Evolutionary conservation across 768 basidiomycete species (phyloP).

Genomic region (Daedaleopsis nitida): DNA sequence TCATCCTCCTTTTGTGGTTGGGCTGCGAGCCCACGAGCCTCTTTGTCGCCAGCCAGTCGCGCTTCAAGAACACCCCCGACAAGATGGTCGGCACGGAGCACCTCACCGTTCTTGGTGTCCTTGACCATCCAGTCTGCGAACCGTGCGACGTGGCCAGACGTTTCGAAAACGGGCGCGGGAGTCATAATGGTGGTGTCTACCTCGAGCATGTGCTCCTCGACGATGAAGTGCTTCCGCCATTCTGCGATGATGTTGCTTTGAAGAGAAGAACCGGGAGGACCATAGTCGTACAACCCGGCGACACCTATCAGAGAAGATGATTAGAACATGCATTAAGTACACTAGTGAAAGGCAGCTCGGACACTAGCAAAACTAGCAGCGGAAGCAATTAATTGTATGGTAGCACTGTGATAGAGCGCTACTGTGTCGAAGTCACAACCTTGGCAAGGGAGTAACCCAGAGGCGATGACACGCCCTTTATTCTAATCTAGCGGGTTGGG

Average conservation of each 20-base stretch:
- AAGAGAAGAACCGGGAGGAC: constrained; percentile 92
- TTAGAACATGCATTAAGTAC: neutral
- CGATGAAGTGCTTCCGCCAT: constrained; percentile 98
- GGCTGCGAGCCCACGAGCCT: constrained; percentile 79
- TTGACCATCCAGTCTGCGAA: constrained; percentile 99
- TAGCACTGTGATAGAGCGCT: too few relatives aligned
- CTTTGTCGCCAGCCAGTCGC: constrained; percentile 84
- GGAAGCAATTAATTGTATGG: too few relatives aligned
- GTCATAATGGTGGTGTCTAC: constrained; percentile 99
- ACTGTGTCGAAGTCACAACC: too few relatives aligned
- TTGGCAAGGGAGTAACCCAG: too few relatives aligned
- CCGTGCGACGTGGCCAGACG: constrained; percentile 95
- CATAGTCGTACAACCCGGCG: constrained; percentile 97
- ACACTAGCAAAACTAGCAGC: neutral
- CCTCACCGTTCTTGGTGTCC: constrained; percentile 92
- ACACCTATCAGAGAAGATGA: constrained; percentile 59
- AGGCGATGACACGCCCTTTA: too few relatives aligned
- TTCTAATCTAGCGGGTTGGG: too few relatives aligned
- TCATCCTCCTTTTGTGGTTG: constrained; percentile 51
- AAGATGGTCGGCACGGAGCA: constrained; percentile 94
- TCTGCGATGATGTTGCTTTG: constrained; percentile 96
- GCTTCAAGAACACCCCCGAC: constrained; percentile 93
- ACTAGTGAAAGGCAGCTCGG: neutral
- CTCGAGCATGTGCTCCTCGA: constrained; percentile 98
- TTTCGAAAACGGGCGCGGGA: constrained; percentile 90